Conservation (phyloP, 768 basidiomycete species). For the Royoungia palumana region DNA sequence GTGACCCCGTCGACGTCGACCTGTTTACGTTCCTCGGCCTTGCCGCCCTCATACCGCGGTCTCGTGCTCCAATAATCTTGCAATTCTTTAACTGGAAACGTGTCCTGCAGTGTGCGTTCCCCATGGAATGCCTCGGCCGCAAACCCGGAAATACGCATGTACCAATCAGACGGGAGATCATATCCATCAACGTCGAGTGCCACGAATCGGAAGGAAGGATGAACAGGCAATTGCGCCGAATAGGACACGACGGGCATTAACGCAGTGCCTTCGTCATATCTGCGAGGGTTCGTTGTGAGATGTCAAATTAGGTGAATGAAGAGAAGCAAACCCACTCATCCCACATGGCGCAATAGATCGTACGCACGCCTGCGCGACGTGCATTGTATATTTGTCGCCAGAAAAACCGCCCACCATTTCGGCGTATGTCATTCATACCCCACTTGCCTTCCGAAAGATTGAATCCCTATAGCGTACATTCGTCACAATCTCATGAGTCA, state of each 20-base stretch:
- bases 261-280: slow-evolving; percentile 84
- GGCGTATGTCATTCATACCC: slow-evolving; percentile 67
- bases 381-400: slow-evolving; percentile 79
- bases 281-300: slow-evolving; percentile 24
- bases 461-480: slow-evolving; percentile 47
- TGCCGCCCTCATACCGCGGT: slow-evolving; percentile 49
- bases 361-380: slow-evolving; percentile 55
- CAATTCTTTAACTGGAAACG: slow-evolving; percentile 67
- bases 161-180: slow-evolving; percentile 81
- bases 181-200: slow-evolving; percentile 77
- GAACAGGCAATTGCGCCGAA: slow-evolving; percentile 56
- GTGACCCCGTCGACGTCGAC: slow-evolving; percentile 24
- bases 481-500: not conserved
- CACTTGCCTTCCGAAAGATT: slow-evolving; percentile 71
- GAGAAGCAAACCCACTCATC: slow-evolving; percentile 54
- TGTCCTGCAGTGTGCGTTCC: slow-evolving; percentile 59
- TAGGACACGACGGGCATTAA: slow-evolving; percentile 69
- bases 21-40: slow-evolving; percentile 9
- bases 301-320: not conserved
- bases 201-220: slow-evolving; percentile 58
- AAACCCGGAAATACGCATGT: slow-evolving; percentile 75
- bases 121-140: slow-evolving; percentile 65
- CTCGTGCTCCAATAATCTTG: slow-evolving; percentile 71
- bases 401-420: slow-evolving; percentile 72
- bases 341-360: slow-evolving; percentile 85